Evolutionary conservation across 768 basidiomycete species (phyloP), one percentile per base, ranked within the genome.

Genomic region (Dioszegia crocea): DNA sequence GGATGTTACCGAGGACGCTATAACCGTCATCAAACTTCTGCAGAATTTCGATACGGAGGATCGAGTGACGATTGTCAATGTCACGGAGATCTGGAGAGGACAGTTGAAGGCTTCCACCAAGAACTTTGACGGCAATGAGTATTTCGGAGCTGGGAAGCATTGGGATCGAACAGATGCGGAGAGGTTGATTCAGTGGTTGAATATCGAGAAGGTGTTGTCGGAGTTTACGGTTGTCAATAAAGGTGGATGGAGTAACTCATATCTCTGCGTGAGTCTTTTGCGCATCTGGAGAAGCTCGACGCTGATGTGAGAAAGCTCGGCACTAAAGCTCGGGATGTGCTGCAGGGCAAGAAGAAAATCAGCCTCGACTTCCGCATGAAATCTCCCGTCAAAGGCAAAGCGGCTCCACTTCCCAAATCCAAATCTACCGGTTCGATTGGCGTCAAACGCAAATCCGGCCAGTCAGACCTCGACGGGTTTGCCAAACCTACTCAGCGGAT

Each of bases 81-180:
- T 86, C 60, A 80, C 83, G 36, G 81, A 82, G 29, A 82, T 86
- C 19, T 85, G 88, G 77, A 81, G 83, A 19, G 92, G 92, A 2
- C 80, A 82, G 41, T 84, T 67, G 79, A 17, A 79, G 83, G 61
- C 78, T 73, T 33, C 14, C 33, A 58, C 79, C 79, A 56, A 83
- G 80, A 80, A 81, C 0, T 79, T 83, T 60, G 80, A 84, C 57
- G 60, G 77, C 36, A 76, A 84, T 41, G 64, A 80, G 3, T 67
- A 78, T 27, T 85, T 83, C 64, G 90, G 86, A 0, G 14, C 38
- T 8, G 76, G 75, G 1, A 80, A 79, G 1, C 84, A 84, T 29
- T 80, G 80, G 64, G 66, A 81, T 10, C 63, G 86, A 41, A 74
- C 79, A 1, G 80, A 87, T 41, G 65, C 84, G 10, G 89, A 91